Conservation (phyloP, 2,329 filamentous ascomycete species). For the Cytospora schulzeri region DNA sequence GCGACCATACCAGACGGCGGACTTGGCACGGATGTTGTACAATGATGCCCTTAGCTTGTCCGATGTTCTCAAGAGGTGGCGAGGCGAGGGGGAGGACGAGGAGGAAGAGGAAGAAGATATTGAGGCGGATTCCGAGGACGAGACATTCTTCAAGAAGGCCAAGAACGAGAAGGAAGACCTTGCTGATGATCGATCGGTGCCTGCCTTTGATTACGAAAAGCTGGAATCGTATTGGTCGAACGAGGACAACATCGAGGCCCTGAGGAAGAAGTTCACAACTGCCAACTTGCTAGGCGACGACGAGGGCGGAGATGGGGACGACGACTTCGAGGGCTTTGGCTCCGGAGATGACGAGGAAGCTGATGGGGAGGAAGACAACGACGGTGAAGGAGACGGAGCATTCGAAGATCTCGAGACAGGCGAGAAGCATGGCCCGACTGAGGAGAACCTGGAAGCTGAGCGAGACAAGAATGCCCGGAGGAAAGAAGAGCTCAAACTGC, state of each 20-base stretch:
- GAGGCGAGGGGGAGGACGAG: constrained; percentile 58
- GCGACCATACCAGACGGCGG: constrained; percentile 74
- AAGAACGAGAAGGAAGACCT: constrained; percentile 69
- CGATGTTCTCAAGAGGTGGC: constrained; percentile 80
- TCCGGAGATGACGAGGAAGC: constrained; percentile 46
- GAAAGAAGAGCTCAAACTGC: constrained; percentile 91
- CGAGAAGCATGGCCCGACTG: constrained; percentile 54
- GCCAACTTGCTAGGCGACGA: constrained; percentile 60
- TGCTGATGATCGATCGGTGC: constrained; percentile 76
- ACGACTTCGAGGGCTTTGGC: constrained; percentile 42
- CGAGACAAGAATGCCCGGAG: constrained; percentile 85
- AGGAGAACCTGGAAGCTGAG: constrained; percentile 75
- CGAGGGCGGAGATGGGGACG: constrained; percentile 45
- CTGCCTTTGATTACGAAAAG: constrained; percentile 76
- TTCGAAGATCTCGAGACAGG: constrained; percentile 77
- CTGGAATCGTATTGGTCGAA: constrained; percentile 85
- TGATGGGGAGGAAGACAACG: constrained; percentile 48
- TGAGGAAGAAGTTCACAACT: constrained; percentile 76
- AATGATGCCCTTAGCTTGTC: constrained; percentile 74
- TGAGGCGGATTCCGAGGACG: constrained; percentile 56
- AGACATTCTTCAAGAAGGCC: constrained; percentile 67
- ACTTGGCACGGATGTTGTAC: constrained; percentile 88
- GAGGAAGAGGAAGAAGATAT: constrained; percentile 60
- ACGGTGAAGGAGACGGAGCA: constrained; percentile 53
- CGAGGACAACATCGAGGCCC: constrained; percentile 71